These are phyloP conservation scores for Microsporum ferrugineum DNA, from an alignment of 2,329 filamentous ascomycete genomes.

Conservation along the genomic window DNA sequence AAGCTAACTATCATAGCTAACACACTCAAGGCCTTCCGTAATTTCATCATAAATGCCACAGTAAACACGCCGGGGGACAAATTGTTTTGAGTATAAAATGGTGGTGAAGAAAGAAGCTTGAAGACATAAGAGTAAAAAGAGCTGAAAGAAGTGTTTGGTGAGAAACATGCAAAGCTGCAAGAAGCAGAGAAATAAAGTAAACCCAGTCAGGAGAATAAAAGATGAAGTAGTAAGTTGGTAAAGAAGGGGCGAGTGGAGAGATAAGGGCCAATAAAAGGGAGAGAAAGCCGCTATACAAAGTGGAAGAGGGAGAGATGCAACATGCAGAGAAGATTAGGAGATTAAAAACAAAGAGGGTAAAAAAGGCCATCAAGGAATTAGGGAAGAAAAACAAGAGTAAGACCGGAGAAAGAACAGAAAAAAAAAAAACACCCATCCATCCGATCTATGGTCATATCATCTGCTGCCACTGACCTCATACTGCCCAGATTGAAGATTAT, in stretches of 20 bases:
- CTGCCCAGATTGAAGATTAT: background rate
- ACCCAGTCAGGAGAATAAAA: background rate
- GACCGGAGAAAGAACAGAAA: constrained; percentile 6
- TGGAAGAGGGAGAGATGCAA: constrained; percentile 1
- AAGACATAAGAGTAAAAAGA: background rate
- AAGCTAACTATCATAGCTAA: background rate
- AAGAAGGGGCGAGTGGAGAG: background rate
- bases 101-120: background rate
- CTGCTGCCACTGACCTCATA: background rate
- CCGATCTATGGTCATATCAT: constrained; percentile 4
- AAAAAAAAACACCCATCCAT: constrained; percentile 3
- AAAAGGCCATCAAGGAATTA: constrained; percentile 2
- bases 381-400: constrained; percentile 4
- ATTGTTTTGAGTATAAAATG: background rate
- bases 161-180: background rate
- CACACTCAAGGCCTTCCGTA: background rate
- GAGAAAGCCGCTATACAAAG: background rate
- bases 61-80: background rate
- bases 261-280: background rate
- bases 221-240: background rate
- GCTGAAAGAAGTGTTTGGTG: background rate
- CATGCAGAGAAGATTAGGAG: background rate
- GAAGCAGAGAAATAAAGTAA: background rate
- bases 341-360: constrained; percentile 6
- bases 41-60: background rate